These are phyloP conservation scores for Carex kokanica DNA, from an alignment of 176 grass and related monocot species.

Conservation along the genomic window DNA sequence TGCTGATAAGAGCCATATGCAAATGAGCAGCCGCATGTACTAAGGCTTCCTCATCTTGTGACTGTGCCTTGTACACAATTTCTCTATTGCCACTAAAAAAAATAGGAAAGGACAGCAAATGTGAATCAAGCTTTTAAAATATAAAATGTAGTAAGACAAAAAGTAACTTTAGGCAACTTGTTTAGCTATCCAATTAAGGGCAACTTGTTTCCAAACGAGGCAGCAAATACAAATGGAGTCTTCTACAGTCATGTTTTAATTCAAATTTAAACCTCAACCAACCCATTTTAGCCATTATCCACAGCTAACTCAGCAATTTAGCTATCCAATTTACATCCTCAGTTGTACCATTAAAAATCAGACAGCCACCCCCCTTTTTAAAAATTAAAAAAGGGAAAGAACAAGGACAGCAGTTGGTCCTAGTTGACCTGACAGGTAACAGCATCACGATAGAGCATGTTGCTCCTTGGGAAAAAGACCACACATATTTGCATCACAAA, in stretches of 20 bases:
- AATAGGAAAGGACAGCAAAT: not conserved
- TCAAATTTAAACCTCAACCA: not conserved
- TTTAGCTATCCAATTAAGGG: not conserved
- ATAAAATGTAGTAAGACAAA: not conserved
- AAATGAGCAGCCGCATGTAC: conserved; percentile 66
- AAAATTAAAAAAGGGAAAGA: not conserved
- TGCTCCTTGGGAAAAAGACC: not conserved
- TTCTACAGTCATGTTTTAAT: not conserved
- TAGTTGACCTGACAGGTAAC: not conserved
- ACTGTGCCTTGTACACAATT: conserved; percentile 87
- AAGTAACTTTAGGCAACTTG: conserved; percentile 5
- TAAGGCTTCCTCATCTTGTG: conserved; percentile 95
- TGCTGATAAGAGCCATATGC: conserved; percentile 75
- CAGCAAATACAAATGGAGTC: not conserved
- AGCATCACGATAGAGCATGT: not conserved
- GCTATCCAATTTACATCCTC: not conserved
- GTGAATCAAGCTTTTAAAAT: conserved; percentile 20
- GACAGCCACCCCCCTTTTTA: not conserved
- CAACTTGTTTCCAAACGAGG: not conserved
- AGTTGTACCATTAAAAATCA: not conserved
- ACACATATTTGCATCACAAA: not conserved
- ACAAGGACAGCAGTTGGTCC: no score
- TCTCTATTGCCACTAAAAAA: conserved; percentile 47
- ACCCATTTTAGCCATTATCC: not conserved
- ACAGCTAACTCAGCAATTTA: not conserved